Conservation (phyloP, 805 yeast genomes). For the Pichia exigua region DNA sequence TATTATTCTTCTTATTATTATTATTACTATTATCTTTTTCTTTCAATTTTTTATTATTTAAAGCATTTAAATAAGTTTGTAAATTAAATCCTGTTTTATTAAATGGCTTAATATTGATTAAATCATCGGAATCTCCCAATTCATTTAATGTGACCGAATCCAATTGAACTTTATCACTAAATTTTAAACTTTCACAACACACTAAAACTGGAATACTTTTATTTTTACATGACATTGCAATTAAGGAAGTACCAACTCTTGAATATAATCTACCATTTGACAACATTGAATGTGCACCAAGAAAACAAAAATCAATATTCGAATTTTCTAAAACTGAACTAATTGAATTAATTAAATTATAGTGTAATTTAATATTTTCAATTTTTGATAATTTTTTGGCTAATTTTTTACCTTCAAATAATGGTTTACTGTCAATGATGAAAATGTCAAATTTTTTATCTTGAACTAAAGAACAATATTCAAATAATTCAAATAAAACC, state of each 20-base stretch:
- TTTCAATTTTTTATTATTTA: conserved; percentile 23
- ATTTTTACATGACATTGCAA: conserved; percentile 84
- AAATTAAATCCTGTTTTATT: conserved; percentile 56
- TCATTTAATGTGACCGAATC: conserved; percentile 95
- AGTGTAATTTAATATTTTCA: conserved; percentile 63
- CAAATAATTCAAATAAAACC: conserved; percentile 68
- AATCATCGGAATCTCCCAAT: conserved; percentile 70
- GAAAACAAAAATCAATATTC: conserved; percentile 81
- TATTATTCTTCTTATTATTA: conserved; percentile 20
- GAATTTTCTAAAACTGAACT: conserved; percentile 60
- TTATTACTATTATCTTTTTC: conserved; percentile 21
- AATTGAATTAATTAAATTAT: conserved; percentile 71
- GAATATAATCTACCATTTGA: conserved; percentile 91
- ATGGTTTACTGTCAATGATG: conserved; percentile 87
- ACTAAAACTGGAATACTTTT: conserved; percentile 91
- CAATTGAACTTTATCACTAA: conserved; percentile 89
- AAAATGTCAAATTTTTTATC: conserved; percentile 67
- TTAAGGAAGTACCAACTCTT: conserved; percentile 88
- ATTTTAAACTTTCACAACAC: conserved; percentile 91
- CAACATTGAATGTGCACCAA: conserved; percentile 96
- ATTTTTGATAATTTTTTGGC: conserved; percentile 51
- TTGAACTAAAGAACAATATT: conserved; percentile 55
- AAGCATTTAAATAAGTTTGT: conserved; percentile 49
- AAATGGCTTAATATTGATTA: conserved; percentile 49
- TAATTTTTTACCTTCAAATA: conserved; percentile 83